Conservation (phyloP, 495 filamentous ascomycete species). For the Mytilinidion resinicola region DNA sequence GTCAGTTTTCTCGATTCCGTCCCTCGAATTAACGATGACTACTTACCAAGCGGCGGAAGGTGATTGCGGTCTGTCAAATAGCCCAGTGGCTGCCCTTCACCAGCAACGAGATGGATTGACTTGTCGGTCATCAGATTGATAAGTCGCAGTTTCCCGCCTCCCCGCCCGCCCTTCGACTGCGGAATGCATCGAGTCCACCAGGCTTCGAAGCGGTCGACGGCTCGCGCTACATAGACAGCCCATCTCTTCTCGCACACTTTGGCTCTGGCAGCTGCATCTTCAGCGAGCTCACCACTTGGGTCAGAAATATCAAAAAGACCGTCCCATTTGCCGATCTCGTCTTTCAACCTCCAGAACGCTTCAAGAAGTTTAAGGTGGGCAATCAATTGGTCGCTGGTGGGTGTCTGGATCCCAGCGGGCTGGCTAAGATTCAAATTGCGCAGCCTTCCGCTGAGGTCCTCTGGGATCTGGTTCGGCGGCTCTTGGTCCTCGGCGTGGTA, state of each 20-base stretch:
- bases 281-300: slow-evolving; percentile 41
- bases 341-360: slow-evolving; percentile 59
- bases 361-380: slow-evolving; percentile 72
- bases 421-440: background rate
- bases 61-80: background rate
- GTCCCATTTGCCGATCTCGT: slow-evolving; percentile 28
- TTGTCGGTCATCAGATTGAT: background rate
- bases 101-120: background rate
- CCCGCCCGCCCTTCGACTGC: background rate
- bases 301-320: slow-evolving; percentile 44
- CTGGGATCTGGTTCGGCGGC: background rate
- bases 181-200: slow-evolving; percentile 54
- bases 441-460: background rate
- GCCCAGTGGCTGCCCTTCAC: background rate
- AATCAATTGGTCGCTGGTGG: slow-evolving; percentile 46
- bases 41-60: slow-evolving; percentile 31
- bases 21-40: background rate
- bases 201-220: slow-evolving; percentile 61
- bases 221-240: slow-evolving; percentile 66
- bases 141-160: background rate
- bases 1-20: background rate
- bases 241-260: slow-evolving; percentile 69
- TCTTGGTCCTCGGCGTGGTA: background rate
- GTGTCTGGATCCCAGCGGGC: background rate
- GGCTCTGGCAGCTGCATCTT: slow-evolving; percentile 23